A percentile compares a stretch with the other conserved stretches of the same genome.
Evolutionary conservation across 2,329 filamentous ascomycete species (phyloP).

Genomic region (Rosellinia necatrix): DNA sequence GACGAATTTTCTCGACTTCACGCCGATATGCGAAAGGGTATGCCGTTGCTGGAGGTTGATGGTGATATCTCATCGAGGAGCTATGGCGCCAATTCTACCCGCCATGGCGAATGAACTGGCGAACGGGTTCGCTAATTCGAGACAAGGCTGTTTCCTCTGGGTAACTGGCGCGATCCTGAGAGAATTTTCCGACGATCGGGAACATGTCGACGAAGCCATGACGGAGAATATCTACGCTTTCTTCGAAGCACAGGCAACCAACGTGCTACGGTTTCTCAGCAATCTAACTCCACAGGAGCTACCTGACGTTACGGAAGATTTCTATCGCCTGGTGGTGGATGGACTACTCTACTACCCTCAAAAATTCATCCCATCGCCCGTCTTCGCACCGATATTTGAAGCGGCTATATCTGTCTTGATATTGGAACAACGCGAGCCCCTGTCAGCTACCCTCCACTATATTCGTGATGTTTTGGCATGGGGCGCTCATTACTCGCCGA

Average conservation of each 20-base stretch:
- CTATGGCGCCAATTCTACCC: constrained; percentile 82
- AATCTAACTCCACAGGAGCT: constrained; percentile 76
- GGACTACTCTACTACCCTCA: constrained; percentile 91
- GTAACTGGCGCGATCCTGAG: constrained; percentile 92
- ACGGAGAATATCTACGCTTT: constrained; percentile 90
- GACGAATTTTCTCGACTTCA: constrained; percentile 83
- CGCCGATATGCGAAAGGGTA: constrained; percentile 89
- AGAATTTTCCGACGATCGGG: constrained; percentile 90
- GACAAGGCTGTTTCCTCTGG: constrained; percentile 98
- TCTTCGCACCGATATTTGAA: constrained; percentile 83
- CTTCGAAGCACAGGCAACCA: constrained; percentile 90
- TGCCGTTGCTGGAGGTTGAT: constrained; percentile 97
- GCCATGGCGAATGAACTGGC: constrained; percentile 88
- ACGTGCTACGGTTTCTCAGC: constrained; percentile 86
- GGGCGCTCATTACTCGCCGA: constrained; percentile 74
- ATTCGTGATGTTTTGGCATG: constrained; percentile 90
- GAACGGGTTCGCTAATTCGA: constrained; percentile 79
- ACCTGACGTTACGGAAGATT: constrained; percentile 89
- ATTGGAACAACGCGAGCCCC: constrained; percentile 87
- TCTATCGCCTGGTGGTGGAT: constrained; percentile 91
- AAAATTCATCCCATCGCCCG: constrained; percentile 76
- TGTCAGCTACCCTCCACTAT: constrained; percentile 91
- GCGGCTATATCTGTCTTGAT: constrained; percentile 86
- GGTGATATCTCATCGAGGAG: constrained; percentile 92
- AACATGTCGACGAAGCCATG: constrained; percentile 80